A percentile compares a stretch with the other conserved stretches of the same genome.
Conservation (phyloP, 1,284 basidiomycete species). For the Melampsora americana region DNA sequence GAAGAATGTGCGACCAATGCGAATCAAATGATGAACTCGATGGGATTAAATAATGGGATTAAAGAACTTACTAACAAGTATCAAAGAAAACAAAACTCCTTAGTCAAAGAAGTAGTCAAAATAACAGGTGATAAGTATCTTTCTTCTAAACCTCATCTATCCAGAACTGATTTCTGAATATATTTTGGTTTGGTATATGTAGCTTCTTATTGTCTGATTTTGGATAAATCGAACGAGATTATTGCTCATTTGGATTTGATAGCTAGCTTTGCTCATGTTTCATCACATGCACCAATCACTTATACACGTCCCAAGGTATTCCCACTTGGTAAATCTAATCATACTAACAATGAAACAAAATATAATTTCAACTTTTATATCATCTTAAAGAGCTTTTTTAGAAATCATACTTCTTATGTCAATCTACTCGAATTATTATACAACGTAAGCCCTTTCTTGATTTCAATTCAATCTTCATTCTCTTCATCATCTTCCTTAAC, state of each 20-base stretch:
- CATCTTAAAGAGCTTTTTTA: too few relatives aligned
- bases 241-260: conserved; percentile 90
- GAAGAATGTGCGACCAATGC: too few relatives aligned
- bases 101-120: conserved; percentile 88
- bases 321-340: conserved; percentile 53
- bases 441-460: too few relatives aligned
- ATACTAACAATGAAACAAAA: background rate
- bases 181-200: conserved; percentile 21
- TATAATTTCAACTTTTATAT: too few relatives aligned
- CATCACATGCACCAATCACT: conserved; percentile 75
- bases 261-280: conserved; percentile 83
- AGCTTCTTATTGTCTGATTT: conserved; percentile 85
- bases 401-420: too few relatives aligned
- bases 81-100: conserved; percentile 68
- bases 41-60: conserved; percentile 73
- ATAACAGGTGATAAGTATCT: conserved; percentile 69
- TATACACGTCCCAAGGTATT: conserved; percentile 78
- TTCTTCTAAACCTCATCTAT: background rate
- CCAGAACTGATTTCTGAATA: background rate
- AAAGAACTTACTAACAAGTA: conserved; percentile 70
- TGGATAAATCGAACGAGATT: conserved; percentile 82
- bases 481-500: too few relatives aligned
- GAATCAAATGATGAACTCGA: too few relatives aligned
- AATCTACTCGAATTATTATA: too few relatives aligned
- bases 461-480: too few relatives aligned